These are phyloP conservation scores for Monocercomonoides exilis DNA, from an alignment of 78 protist genomes.

Conservation along the genomic window DNA sequence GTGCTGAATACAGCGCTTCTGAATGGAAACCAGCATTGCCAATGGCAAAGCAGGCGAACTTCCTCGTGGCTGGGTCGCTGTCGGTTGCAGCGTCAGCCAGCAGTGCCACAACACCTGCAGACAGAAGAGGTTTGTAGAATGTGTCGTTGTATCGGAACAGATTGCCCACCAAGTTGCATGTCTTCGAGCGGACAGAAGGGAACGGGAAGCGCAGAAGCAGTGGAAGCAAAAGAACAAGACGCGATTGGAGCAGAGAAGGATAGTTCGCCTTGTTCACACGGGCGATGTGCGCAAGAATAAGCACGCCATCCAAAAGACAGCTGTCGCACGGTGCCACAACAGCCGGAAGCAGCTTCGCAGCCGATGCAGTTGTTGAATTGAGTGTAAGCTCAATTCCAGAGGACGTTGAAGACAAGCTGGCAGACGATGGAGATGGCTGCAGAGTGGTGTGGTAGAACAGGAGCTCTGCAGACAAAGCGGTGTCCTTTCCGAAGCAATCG, in stretches of 20 bases:
- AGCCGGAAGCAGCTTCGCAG: no score
- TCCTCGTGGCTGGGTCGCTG: slow-evolving; percentile 45
- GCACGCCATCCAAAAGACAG: not conserved
- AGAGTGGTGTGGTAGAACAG: no score
- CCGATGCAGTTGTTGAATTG: no score
- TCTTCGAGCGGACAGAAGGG: slow-evolving; percentile 51
- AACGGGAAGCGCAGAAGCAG: slow-evolving; percentile 35
- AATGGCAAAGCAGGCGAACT: slow-evolving; percentile 77
- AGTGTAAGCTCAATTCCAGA: no score
- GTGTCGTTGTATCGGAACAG: slow-evolving; percentile 52
- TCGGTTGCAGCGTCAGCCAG: slow-evolving; percentile 27
- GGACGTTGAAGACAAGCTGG: no score
- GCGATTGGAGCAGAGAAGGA: not conserved
- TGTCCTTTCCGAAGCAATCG: no score
- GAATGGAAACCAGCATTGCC: slow-evolving; percentile 79
- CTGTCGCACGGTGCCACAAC: no score
- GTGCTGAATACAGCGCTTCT: slow-evolving; percentile 23
- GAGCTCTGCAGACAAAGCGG: no score
- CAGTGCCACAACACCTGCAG: no score
- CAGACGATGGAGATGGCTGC: no score
- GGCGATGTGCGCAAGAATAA: not conserved
- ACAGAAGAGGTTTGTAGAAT: slow-evolving; percentile 44
- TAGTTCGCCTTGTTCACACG: not conserved
- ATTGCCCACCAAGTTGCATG: slow-evolving; percentile 74
- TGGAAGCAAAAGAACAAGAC: not conserved